A percentile compares a stretch with the other conserved stretches of the same genome.
phyloP scores from a whole-genome alignment of 352 stramenopile species.

The Pythium myriotylum region DNA sequence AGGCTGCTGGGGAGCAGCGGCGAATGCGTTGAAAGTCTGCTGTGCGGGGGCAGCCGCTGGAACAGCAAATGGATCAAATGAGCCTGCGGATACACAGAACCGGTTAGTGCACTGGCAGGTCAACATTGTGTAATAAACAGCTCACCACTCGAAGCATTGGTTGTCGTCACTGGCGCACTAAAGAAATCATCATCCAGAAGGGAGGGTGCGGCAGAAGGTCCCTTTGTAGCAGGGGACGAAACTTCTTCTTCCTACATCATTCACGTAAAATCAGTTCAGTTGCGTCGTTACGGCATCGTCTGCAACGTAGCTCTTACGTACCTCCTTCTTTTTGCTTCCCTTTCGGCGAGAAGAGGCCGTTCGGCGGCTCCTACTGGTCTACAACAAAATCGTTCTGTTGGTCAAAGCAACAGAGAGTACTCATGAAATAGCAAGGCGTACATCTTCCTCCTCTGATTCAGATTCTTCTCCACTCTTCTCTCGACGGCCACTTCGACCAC shows the following conservation, averaged over 20 bases:
- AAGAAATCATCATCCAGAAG: constrained; percentile 85
- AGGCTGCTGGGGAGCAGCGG: constrained; percentile 40
- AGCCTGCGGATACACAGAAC: constrained; percentile 25
- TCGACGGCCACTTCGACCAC: constrained; percentile 36
- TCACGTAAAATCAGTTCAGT: background rate
- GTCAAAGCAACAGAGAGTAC: background rate
- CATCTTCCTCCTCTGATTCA: constrained; percentile 74
- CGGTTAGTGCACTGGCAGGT: no score
- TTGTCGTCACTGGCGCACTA: constrained; percentile 37
- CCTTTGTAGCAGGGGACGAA: constrained; percentile 43
- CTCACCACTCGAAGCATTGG: constrained; percentile 21
- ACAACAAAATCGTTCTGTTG: constrained; percentile 1
- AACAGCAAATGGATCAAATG: constrained; percentile 74
- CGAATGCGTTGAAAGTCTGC: constrained; percentile 59
- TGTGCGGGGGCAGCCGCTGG: constrained; percentile 37
- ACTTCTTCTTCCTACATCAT: constrained; percentile 38
- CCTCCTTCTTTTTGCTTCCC: constrained; percentile 79
- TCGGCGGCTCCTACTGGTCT: constrained; percentile 46
- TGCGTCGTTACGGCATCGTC: no score
- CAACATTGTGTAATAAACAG: background rate
- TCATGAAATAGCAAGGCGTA: constrained; percentile 7
- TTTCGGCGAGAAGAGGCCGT: constrained; percentile 62
- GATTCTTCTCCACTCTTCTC: constrained; percentile 61
- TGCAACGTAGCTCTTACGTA: constrained; percentile 29
- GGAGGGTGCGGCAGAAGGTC: constrained; percentile 61